Evolutionary conservation across 2,329 filamentous ascomycete species (phyloP).

Genomic region (Colletotrichum godetiae): DNA sequence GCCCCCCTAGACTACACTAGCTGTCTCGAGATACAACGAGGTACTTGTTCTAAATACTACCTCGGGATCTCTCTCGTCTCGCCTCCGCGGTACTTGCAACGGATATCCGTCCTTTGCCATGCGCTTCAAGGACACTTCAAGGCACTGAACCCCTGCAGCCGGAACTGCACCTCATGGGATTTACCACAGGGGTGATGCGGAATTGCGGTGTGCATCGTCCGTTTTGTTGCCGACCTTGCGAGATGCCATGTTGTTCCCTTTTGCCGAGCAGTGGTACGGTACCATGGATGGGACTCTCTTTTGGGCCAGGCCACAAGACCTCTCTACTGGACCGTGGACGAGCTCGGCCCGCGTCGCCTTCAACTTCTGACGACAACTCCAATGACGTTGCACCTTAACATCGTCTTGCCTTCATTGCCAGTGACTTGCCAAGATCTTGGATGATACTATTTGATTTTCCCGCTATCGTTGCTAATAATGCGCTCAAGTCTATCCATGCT

Average conservation of each 20-base stretch:
- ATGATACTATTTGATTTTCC: neutral
- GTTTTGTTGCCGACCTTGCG: neutral
- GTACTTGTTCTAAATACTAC: neutral
- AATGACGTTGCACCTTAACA: slow-evolving; percentile 1
- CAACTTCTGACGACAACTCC: neutral
- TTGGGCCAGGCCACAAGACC: neutral
- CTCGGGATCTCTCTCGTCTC: neutral
- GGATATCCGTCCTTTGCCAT: neutral
- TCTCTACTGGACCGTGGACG: neutral
- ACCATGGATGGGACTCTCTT: slow-evolving; percentile 7
- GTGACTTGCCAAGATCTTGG: neutral
- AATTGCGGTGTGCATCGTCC: slow-evolving; percentile 12
- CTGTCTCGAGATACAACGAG: neutral
- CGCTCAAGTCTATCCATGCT: neutral
- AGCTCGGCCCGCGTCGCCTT: slow-evolving; percentile 5
- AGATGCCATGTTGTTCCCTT: neutral
- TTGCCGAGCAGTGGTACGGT: neutral
- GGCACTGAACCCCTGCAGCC: neutral
- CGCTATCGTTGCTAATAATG: neutral
- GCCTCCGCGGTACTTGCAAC: neutral
- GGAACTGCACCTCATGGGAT: neutral
- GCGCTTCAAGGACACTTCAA: neutral
- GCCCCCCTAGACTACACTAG: neutral
- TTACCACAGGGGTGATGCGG: neutral
- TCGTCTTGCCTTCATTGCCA: neutral